Evolutionary conservation across 1,139 yeast genomes (phyloP).

Genomic region (Pichia terricola): DNA sequence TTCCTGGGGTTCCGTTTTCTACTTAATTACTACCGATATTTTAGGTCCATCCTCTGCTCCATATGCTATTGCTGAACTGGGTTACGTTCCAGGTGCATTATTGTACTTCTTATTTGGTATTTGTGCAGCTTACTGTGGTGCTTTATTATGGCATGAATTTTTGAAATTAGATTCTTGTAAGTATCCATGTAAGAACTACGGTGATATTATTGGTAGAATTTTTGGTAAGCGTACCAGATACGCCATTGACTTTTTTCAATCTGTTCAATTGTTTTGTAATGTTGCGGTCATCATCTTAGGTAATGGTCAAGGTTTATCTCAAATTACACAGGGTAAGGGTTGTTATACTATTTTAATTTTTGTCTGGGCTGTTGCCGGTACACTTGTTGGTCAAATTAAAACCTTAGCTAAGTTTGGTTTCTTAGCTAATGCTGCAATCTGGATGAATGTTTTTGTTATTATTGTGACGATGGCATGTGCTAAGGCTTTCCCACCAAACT

Average conservation of each 20-base stretch:
- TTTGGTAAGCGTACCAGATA: slow-evolving; percentile 27
- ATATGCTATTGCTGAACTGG: slow-evolving; percentile 33
- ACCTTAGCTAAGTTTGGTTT: slow-evolving; percentile 31
- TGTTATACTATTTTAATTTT: slow-evolving; percentile 33
- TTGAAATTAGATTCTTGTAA: slow-evolving; percentile 29
- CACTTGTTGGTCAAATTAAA: slow-evolving; percentile 34
- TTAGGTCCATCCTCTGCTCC: slow-evolving; percentile 38
- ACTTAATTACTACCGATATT: slow-evolving; percentile 37
- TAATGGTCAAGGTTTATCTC: slow-evolving; percentile 34
- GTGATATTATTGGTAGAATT: slow-evolving; percentile 32
- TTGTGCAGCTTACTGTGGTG: slow-evolving; percentile 29
- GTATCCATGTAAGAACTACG: slow-evolving; percentile 33
- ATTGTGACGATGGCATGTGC: slow-evolving; percentile 34
- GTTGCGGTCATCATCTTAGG: slow-evolving; percentile 33
- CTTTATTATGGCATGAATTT: slow-evolving; percentile 5
- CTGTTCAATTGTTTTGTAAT: slow-evolving; percentile 32
- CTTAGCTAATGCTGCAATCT: slow-evolving; percentile 33
- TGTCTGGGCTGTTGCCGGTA: slow-evolving; percentile 34
- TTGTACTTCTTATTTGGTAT: slow-evolving; percentile 31
- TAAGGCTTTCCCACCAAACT: slow-evolving; percentile 28
- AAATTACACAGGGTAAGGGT: slow-evolving; percentile 28
- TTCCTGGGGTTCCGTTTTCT: slow-evolving; percentile 28
- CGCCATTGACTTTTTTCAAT: slow-evolving; percentile 30
- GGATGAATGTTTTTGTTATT: slow-evolving; percentile 33
- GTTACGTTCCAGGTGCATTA: slow-evolving; percentile 35